Evolutionary conservation across 1,139 yeast species (phyloP), one percentile per base, ranked within the genome.

Genomic region (Saccharomyces hybrid): DNA sequence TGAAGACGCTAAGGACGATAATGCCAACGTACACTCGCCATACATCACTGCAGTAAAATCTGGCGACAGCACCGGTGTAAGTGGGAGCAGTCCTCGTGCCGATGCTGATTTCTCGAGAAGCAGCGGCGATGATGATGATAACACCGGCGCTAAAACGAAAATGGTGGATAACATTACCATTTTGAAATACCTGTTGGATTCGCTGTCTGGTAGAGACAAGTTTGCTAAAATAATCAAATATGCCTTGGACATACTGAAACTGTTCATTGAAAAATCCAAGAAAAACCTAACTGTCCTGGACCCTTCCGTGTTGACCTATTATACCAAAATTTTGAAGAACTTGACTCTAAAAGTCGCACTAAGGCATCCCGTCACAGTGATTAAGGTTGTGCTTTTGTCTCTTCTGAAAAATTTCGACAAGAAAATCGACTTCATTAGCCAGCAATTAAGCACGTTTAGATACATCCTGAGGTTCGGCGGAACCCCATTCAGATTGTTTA

Each of bases 381-480:
- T 55, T n/a, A 59, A 60, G 48, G 51, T 62, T 14, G 16, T 62
- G 11, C 41, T 60, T 19, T 55, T 57, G 6, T 56, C 60, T 13
- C 48, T 56, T 14, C 54, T 56, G 46, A 55, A 51, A 38, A 56
- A 57, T 47, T 60, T 61, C 62, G 76, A 70, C 58, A 71, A 62
- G 62, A 78, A 69, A 65, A 75, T 70, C 49, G 67, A 66, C 9
- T 82, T 80, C 2, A 68, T 82, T 56, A 78, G 81, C 8, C 69
- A 69, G 19, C 82, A 82, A 28, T 70, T 86, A 49, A 77, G 83
- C 5, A 73, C 79, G 34, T 86, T 83, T 67, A 76, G 95, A 68
- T 90, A 84, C 64, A 77, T 83, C 56, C 71, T 86, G 57, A 75
- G 95, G 62, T 84, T 85, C 60, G 93, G 93, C 47, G 82, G 83